A percentile compares a stretch with the other conserved stretches of the same genome.
phyloP scores from a whole-genome alignment of 2,329 filamentous ascomycete species.

The Cordyceps javanica region DNA sequence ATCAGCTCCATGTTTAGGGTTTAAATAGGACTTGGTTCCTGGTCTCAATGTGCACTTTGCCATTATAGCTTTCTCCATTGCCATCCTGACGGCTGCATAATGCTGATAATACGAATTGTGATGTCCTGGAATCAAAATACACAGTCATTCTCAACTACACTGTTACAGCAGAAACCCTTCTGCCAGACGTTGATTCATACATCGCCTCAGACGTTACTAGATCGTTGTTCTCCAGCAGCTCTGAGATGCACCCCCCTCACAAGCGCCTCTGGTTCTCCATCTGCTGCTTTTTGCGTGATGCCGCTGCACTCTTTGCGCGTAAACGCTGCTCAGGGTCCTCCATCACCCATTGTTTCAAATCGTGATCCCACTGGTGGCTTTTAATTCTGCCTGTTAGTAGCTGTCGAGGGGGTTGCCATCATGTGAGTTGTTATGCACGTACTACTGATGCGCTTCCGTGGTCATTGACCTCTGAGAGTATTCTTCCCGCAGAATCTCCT shows the following conservation, averaged over 20 bases:
- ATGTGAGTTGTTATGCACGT: slow-evolving; percentile 25
- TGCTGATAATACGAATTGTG: too few relatives aligned
- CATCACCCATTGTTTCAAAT: slow-evolving; percentile 54
- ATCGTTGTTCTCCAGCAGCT: too few relatives aligned
- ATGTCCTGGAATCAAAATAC: too few relatives aligned
- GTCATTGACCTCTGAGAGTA: slow-evolving; percentile 58
- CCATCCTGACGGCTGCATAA: too few relatives aligned
- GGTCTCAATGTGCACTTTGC: too few relatives aligned
- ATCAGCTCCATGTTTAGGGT: not conserved
- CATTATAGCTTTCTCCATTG: too few relatives aligned
- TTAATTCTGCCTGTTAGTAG: not conserved
- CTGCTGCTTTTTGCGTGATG: slow-evolving; percentile 11
- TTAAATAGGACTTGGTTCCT: too few relatives aligned
- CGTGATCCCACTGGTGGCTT: slow-evolving; percentile 56
- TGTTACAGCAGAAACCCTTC: too few relatives aligned
- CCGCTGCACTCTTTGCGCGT: slow-evolving; percentile 16
- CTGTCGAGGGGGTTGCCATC: not conserved
- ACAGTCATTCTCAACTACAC: too few relatives aligned
- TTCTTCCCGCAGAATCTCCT: slow-evolving; percentile 59
- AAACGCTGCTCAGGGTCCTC: slow-evolving; percentile 24
- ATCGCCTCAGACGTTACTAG: too few relatives aligned
- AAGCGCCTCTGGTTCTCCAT: not conserved
- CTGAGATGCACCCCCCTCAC: too few relatives aligned
- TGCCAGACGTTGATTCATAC: too few relatives aligned
- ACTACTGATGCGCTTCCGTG: slow-evolving; percentile 56